phyloP scores from a whole-genome alignment of 1,139 yeast species.

The Candida pseudoviswanathii region DNA sequence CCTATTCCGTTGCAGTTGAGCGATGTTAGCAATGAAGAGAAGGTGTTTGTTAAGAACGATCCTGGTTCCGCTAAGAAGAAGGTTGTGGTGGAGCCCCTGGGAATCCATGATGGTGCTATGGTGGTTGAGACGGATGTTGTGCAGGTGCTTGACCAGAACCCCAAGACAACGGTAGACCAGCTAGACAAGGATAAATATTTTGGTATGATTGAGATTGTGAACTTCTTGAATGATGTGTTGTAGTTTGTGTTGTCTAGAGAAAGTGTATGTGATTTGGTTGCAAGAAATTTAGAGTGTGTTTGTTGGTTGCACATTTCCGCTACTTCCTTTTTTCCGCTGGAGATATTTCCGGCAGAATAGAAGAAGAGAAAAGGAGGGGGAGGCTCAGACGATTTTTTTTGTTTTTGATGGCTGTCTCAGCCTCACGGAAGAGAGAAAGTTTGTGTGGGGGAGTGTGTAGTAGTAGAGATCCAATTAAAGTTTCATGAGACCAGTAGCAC shows the following conservation, averaged over 20 bases:
- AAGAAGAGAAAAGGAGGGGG: too few relatives aligned
- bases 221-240: slow-evolving; percentile 30
- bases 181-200: slow-evolving; percentile 27
- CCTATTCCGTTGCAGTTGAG: slow-evolving; percentile 28
- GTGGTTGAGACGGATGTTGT: slow-evolving; percentile 33
- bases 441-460: too few relatives aligned
- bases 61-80: slow-evolving; percentile 18
- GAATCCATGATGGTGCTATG: slow-evolving; percentile 42
- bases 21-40: slow-evolving; percentile 20
- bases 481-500: too few relatives aligned
- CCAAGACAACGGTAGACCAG: slow-evolving; percentile 14
- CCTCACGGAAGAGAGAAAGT: too few relatives aligned
- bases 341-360: too few relatives aligned
- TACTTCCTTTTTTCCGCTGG: too few relatives aligned
- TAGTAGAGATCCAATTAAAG: too few relatives aligned
- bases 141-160: slow-evolving; percentile 13
- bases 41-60: slow-evolving; percentile 19
- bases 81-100: slow-evolving; percentile 45
- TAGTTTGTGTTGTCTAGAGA: slow-evolving; percentile 1
- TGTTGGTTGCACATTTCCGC: too few relatives aligned
- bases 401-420: too few relatives aligned
- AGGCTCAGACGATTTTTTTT: too few relatives aligned
- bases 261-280: too few relatives aligned
- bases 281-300: too few relatives aligned
- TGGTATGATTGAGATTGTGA: slow-evolving; percentile 28